These are phyloP conservation scores for Arthrobotrys sinensis DNA, from an alignment of 2,329 filamentous ascomycete species.

Conservation along the genomic window DNA sequence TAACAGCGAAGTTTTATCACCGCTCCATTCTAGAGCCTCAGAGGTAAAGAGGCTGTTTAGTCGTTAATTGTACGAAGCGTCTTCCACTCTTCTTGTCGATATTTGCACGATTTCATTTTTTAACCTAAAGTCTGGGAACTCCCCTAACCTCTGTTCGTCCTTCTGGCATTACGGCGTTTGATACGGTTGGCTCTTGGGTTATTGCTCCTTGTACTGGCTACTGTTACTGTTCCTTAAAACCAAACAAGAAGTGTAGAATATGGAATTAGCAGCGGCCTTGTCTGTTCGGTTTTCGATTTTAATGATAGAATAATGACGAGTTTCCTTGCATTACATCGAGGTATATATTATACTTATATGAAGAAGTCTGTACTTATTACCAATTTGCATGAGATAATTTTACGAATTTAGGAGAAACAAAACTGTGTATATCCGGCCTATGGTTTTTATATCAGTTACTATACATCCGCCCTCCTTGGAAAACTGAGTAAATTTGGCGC, in stretches of 20 bases:
- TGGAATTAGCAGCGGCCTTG: conserved; percentile 25
- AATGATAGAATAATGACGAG: conserved; percentile 29
- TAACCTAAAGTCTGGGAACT: conserved; percentile 35
- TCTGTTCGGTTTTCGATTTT: background rate
- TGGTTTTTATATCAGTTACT: conserved; percentile 4
- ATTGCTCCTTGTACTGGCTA: conserved; percentile 22
- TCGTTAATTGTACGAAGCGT: conserved; percentile 19
- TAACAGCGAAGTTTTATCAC: conserved; percentile 29
- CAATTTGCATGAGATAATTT: too few relatives aligned
- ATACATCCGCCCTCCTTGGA: background rate
- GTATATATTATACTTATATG: too few relatives aligned
- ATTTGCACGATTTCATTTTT: conserved; percentile 34
- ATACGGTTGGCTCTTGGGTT: conserved; percentile 39
- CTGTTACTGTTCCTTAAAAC: conserved; percentile 11
- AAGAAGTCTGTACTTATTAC: too few relatives aligned
- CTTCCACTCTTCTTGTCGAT: conserved; percentile 42
- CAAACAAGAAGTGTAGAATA: conserved; percentile 54
- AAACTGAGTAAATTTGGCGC: background rate
- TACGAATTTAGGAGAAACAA: too few relatives aligned
- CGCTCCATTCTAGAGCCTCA: conserved; percentile 31
- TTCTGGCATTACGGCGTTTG: conserved; percentile 56
- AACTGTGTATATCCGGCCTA: background rate
- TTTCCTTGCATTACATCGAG: conserved; percentile 1
- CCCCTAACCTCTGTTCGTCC: conserved; percentile 3
- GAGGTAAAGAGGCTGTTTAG: conserved; percentile 26